Evolutionary conservation across 768 basidiomycete genomes (phyloP), one percentile per base, ranked within the genome.

Genomic region (Pluteus cervinus): DNA sequence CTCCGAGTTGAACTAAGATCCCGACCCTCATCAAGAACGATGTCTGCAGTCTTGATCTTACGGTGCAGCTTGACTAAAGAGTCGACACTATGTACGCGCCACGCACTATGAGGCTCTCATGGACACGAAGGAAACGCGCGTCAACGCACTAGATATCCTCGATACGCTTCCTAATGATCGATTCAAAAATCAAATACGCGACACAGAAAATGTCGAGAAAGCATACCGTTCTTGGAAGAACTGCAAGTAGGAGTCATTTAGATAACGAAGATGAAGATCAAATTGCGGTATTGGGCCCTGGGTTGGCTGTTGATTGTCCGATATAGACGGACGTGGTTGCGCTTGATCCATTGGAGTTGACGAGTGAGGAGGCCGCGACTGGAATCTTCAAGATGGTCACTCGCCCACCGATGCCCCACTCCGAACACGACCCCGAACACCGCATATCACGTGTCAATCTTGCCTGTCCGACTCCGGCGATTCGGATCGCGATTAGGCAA

Each of bases 211-310:
- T 33, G 21, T 28, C 20, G 39, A 31, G 40, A 36, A 35, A 29
- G 48, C 68, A 44, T 45, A 85, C 89, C 90, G 73, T 66, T 92
- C 90, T 58, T 79, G 76, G 61, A 93, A 91, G 66, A 92, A 93
- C 40, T 53, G 64, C 41, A 93, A 69, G 56, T 89, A 90, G 3
- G 83, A 84, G 48, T 91, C 83, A 28, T 71, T 72, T 45, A 87
- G 57, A 46, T 76, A 65, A 42, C 66, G 75, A 24, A 90, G 76
- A 47, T 89, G 78, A 26, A 69, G 53, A 36, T 90, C 87, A 49
- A 87, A 89, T 38, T 81, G 62, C 1, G 79, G 73, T 22, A 86
- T 58, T 3, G 84, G 83, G 2, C 80, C 81, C 41, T 68, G 65
- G 1, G 54, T 42, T 12, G 53, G 42, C 15, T 44, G 45, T 4